Base-by-base conservation (phyloP, 1,139 yeast genomes). In the Sugiyamaella japonica region DNA sequence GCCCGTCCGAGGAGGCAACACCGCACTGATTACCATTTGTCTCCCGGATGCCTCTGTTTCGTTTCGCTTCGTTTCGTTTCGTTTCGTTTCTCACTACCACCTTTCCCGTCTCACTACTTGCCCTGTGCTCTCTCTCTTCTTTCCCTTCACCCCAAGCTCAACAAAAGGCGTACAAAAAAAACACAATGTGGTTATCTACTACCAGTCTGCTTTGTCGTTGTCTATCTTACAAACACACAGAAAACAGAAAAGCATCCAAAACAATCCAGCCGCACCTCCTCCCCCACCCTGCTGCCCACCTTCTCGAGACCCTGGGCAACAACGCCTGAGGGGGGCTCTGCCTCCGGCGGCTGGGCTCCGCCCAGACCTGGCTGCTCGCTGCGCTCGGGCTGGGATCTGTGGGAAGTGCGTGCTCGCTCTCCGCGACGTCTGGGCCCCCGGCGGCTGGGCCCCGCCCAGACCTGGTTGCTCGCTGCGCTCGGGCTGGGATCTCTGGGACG, bases 1-100 rank as follows among this genome's bases (percentile, higher is more conserved):
- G 47, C 66, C 65, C 1, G 67, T 61, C 28, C 62, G 47, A 2
- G 65, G 64, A 17, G 67, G 66, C 50, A 64, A 43, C 13, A 64
- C 67, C 23, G 66, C 67, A 16, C 64, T 57, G n/a, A 60, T 57
- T 7, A 63, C 66, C 65, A 62, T 29, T 29, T 29, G 10, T 29
- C 34, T 29, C 7, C n/a, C 10, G 2, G 8, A 9, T 29, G 10
- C 34, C 34, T 9, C 9, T 3, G 10, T 10, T 29, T 29, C 16
- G 16, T 34, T 34, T 12, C 7, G 3, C 16, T 29, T 7, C 16
- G 12, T 36, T 36, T n/a, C 12, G 16, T 34, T 34, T 12, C 7
- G 3, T 16, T 29, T 7, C 16, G 12, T 36, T 36, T n/a, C 25
- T 20, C 6, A 20, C 6, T 20, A 20, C 25, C 5, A 20, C 25